These are phyloP conservation scores for Flaveria ramosissima DNA, from an alignment of 129 eudicot species.

Conservation along the genomic window DNA sequence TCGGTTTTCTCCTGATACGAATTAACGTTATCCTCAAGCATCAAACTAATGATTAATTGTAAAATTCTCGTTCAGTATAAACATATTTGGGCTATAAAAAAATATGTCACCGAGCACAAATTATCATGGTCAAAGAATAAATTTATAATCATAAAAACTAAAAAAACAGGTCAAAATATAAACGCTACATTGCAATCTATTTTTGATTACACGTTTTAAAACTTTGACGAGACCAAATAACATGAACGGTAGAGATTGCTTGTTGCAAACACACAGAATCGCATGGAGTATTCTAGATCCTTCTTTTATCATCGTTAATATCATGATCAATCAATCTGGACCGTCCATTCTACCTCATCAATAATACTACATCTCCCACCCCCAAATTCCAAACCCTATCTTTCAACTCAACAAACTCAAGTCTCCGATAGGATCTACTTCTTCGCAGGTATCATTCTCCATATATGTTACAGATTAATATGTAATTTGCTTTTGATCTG, in stretches of 20 bases:
- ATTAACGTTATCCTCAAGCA: no score
- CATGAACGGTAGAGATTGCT: conserved; percentile 20
- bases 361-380: neutral
- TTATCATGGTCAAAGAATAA: no score
- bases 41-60: no score
- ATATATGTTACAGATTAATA: neutral
- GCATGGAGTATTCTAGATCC: conserved; percentile 24
- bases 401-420: neutral
- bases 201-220: no score
- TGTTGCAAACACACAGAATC: neutral
- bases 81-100: no score
- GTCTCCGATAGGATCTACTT: conserved; percentile 5
- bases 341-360: conserved; percentile 13
- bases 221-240: neutral
- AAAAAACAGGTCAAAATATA: no score
- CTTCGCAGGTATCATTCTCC: conserved; percentile 10
- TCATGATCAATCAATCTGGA: conserved; percentile 3
- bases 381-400: conserved; percentile 19
- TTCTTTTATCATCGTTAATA: neutral
- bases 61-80: no score
- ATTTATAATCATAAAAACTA: no score
- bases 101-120: no score
- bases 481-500: neutral
- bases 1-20: no score
- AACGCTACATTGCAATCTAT: no score